Evolutionary conservation across 2,329 filamentous ascomycete genomes (phyloP).

Genomic region (Diaporthe citri): DNA sequence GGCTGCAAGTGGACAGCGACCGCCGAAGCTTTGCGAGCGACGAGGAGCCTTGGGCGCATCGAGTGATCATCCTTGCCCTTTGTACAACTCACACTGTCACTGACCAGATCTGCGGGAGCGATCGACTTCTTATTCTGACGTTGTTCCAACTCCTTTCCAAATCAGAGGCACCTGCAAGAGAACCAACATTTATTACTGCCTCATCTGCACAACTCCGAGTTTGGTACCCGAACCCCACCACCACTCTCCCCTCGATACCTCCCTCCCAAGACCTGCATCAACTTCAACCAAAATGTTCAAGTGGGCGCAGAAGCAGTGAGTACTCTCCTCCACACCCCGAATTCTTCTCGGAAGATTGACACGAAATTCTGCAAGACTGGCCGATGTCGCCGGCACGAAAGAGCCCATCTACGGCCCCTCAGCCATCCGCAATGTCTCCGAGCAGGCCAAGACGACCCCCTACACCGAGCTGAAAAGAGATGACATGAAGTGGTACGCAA

Average conservation of each 20-base stretch:
- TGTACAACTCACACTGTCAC: constrained; percentile 18
- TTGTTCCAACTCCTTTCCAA: constrained; percentile 22
- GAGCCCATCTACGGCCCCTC: constrained; percentile 95
- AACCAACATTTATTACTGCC: constrained; percentile 5
- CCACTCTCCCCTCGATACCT: neutral
- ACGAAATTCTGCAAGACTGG: constrained; percentile 61
- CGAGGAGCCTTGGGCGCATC: constrained; percentile 35
- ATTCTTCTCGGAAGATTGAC: constrained; percentile 40
- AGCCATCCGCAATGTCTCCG: constrained; percentile 87
- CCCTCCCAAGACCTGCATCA: neutral
- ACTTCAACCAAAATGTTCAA: constrained; percentile 39
- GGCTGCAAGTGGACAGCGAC: constrained; percentile 37
- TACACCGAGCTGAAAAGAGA: constrained; percentile 84
- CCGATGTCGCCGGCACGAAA: constrained; percentile 91
- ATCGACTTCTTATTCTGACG: constrained; percentile 18
- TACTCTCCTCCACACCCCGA: neutral
- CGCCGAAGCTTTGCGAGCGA: constrained; percentile 31
- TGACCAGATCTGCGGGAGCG: constrained; percentile 17
- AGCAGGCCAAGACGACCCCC: constrained; percentile 81
- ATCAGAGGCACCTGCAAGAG: neutral
- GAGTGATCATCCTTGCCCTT: constrained; percentile 33
- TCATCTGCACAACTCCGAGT: neutral
- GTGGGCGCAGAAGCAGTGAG: constrained; percentile 41
- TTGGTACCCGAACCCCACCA: neutral
- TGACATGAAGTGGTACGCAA: constrained; percentile 84